A percentile compares a stretch with the other conserved stretches of the same genome.
Conservation (phyloP, 192 early-diverging fungal species). For the Phycomyces nitens region DNA sequence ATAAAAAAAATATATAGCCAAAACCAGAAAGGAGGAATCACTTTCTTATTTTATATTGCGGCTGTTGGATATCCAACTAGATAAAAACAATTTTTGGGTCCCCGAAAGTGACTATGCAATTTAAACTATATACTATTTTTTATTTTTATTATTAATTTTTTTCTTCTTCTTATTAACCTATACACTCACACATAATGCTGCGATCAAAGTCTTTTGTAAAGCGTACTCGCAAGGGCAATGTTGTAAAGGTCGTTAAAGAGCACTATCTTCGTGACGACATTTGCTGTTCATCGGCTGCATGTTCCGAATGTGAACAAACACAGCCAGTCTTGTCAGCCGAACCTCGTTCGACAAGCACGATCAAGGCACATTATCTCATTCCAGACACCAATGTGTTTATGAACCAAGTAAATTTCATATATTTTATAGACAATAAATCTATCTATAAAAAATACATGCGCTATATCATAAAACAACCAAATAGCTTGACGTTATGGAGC, state of each 20-base stretch:
- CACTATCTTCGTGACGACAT: constrained; percentile 98
- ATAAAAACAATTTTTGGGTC: too few relatives aligned
- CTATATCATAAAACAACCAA: neutral
- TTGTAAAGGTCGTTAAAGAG: constrained; percentile 93
- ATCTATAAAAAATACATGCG: too few relatives aligned
- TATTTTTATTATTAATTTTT: neutral
- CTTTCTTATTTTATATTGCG: too few relatives aligned
- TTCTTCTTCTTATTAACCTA: constrained; percentile 3
- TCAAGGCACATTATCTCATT: constrained; percentile 72
- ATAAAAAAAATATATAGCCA: too few relatives aligned
- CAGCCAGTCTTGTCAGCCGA: constrained; percentile 39
- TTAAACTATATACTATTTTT: too few relatives aligned
- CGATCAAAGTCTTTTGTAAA: constrained; percentile 83
- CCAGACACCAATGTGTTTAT: constrained; percentile 96
- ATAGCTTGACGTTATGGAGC: constrained; percentile 93
- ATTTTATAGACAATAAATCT: neutral
- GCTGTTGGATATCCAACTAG: too few relatives aligned
- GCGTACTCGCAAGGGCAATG: constrained; percentile 87
- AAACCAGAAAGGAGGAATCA: too few relatives aligned
- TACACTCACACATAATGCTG: constrained; percentile 34
- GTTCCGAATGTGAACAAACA: constrained; percentile 48
- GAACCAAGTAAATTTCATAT: constrained; percentile 66
- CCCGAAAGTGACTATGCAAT: neutral
- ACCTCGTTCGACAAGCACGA: constrained; percentile 50
- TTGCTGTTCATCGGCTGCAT: constrained; percentile 67